Evolutionary conservation across 2,329 filamentous ascomycete genomes (phyloP).

Genomic region (Coleophoma cylindrospora): DNA sequence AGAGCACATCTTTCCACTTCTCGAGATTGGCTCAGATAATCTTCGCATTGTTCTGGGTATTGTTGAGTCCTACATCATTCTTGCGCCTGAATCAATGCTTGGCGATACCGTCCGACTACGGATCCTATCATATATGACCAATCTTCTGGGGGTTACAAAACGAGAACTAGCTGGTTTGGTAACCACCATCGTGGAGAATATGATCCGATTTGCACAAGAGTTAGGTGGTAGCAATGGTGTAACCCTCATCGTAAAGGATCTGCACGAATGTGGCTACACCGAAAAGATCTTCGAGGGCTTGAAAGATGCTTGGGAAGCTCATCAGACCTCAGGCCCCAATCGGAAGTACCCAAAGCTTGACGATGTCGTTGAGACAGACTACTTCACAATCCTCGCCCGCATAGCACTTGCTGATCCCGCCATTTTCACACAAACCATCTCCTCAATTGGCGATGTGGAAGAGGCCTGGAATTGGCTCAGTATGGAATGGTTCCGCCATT

Average conservation of each 20-base stretch:
- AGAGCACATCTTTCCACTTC: constrained; percentile 57
- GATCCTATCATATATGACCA: constrained; percentile 43
- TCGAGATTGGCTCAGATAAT: constrained; percentile 62
- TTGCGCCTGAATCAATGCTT: constrained; percentile 64
- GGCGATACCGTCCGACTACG: constrained; percentile 48
- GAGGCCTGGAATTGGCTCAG: constrained; percentile 56
- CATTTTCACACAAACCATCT: constrained; percentile 58
- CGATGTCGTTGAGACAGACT: constrained; percentile 75
- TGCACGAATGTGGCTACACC: constrained; percentile 59
- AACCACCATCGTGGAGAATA: constrained; percentile 56
- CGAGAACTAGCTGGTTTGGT: constrained; percentile 54
- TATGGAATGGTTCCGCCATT: constrained; percentile 62
- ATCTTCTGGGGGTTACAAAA: constrained; percentile 44
- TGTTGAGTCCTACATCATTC: constrained; percentile 64
- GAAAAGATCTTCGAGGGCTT: constrained; percentile 60
- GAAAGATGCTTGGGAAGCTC: constrained; percentile 65
- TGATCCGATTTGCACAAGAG: constrained; percentile 58
- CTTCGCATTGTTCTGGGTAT: constrained; percentile 58
- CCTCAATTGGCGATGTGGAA: constrained; percentile 34
- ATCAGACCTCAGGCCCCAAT: constrained; percentile 79
- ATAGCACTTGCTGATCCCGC: constrained; percentile 70
- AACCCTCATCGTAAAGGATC: constrained; percentile 57
- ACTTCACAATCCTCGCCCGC: constrained; percentile 77
- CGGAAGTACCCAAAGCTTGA: constrained; percentile 64
- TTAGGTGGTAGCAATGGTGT: constrained; percentile 59